A percentile compares a stretch with the other conserved stretches of the same genome.
phyloP scores from a whole-genome alignment of 495 filamentous ascomycete genomes.

The Penicillium argentinense region DNA sequence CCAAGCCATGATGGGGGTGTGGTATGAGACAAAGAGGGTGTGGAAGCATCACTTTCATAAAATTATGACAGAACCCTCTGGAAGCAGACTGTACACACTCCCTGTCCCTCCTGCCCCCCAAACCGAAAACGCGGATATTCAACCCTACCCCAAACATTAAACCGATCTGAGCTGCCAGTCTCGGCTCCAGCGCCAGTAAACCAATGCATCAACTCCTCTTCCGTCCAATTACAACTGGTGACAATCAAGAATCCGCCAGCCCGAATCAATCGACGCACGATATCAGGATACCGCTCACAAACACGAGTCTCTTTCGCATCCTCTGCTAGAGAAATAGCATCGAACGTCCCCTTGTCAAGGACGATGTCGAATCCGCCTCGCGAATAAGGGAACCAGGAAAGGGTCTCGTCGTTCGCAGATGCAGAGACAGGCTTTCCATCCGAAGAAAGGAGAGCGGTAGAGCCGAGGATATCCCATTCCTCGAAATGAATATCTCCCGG shows the following conservation, averaged over 20 bases:
- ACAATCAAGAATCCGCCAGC: conserved; percentile 73
- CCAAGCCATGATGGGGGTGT: too few relatives aligned
- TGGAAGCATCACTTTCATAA: too few relatives aligned
- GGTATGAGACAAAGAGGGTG: too few relatives aligned
- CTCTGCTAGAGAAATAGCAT: conserved; percentile 76
- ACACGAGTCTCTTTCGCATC: conserved; percentile 53
- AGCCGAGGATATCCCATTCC: conserved; percentile 72
- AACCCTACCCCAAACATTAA: conserved; percentile 63
- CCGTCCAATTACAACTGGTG: conserved; percentile 98
- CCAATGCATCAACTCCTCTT: conserved; percentile 77
- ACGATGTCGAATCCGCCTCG: conserved; percentile 74
- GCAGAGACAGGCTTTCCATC: conserved; percentile 16
- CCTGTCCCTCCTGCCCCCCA: conserved; percentile 81
- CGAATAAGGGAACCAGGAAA: conserved; percentile 33
- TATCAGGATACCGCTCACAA: conserved; percentile 70
- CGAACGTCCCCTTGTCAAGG: conserved; percentile 96
- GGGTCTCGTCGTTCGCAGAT: conserved; percentile 9
- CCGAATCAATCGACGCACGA: conserved; percentile 63
- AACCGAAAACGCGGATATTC: conserved; percentile 84
- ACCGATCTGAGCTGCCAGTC: conserved; percentile 26
- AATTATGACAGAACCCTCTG: conserved; percentile 20
- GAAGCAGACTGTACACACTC: conserved; percentile 82
- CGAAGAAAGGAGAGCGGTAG: conserved; percentile 33
- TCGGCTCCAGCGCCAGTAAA: conserved; percentile 49
- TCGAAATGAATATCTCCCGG: conserved; percentile 56